phyloP scores from a whole-genome alignment of 1,284 basidiomycete genomes.

The Ustilago bromivora region DNA sequence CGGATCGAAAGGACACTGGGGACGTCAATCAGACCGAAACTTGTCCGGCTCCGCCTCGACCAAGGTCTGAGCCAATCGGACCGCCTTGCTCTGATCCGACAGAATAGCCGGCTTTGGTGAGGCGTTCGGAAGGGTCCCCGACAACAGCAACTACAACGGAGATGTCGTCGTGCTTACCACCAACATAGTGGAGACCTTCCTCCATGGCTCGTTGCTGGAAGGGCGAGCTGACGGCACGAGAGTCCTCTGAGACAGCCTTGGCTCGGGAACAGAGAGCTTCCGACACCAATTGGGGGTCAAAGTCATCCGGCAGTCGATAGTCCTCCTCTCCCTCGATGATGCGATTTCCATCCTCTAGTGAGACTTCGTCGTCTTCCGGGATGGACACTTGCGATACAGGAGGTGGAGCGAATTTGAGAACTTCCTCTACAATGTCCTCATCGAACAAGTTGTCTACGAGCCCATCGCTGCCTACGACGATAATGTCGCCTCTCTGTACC shows the following conservation, averaged over 20 bases:
- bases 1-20: neutral
- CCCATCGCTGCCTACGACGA: slow-evolving; percentile 90
- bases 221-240: slow-evolving; percentile 72
- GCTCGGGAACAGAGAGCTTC: slow-evolving; percentile 73
- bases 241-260: slow-evolving; percentile 72
- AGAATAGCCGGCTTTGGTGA: slow-evolving; percentile 18
- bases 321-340: slow-evolving; percentile 24
- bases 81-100: slow-evolving; percentile 15
- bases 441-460: slow-evolving; percentile 95
- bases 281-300: slow-evolving; percentile 73
- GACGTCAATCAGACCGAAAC: slow-evolving; percentile 1
- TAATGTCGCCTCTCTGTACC: slow-evolving; percentile 85
- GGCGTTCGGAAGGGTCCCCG: slow-evolving; percentile 58
- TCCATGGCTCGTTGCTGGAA: slow-evolving; percentile 74
- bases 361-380: slow-evolving; percentile 27
- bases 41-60: neutral
- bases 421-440: slow-evolving; percentile 90
- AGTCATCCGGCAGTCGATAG: slow-evolving; percentile 56
- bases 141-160: slow-evolving; percentile 71
- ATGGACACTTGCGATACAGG: slow-evolving; percentile 21
- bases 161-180: slow-evolving; percentile 72
- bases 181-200: slow-evolving; percentile 71
- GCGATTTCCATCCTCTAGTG: slow-evolving; percentile 20
- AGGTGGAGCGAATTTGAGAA: slow-evolving; percentile 75
- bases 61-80: neutral